A percentile compares a stretch with the other conserved stretches of the same genome.
Evolutionary conservation across 164 flowering plant species (phyloP).

Genomic region (Kalanchoe fedtschenkoi): DNA sequence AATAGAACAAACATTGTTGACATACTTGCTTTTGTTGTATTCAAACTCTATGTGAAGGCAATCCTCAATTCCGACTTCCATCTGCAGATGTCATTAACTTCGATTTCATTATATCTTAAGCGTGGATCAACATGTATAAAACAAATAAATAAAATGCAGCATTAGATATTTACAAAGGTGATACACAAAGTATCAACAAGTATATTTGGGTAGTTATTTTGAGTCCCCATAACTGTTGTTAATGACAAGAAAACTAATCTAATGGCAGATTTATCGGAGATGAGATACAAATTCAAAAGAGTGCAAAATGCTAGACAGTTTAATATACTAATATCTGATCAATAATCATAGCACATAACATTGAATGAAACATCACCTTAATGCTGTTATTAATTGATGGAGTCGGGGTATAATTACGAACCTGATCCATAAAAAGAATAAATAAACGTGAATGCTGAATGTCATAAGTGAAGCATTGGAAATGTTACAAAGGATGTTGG

Average conservation of each 20-base stretch:
- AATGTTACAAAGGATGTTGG: not conserved
- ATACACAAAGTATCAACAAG: too few species aligned
- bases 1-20: not conserved
- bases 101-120: not conserved
- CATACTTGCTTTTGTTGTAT: slow-evolving; percentile 94
- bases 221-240: too few species aligned
- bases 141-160: too few species aligned
- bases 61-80: slow-evolving; percentile 98
- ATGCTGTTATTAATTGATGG: slow-evolving; percentile 86
- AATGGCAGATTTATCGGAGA: too few species aligned
- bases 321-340: not conserved
- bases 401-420: slow-evolving; percentile 62
- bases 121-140: not conserved
- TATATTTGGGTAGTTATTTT: too few species aligned
- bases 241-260: too few species aligned
- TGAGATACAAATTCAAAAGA: not conserved
- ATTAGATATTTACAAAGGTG: too few species aligned
- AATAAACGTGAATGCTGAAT: not conserved
- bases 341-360: not conserved
- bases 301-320: not conserved
- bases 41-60: slow-evolving; percentile 95
- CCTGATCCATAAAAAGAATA: slow-evolving; percentile 37
- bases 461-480: not conserved
- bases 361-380: slow-evolving; percentile 47
- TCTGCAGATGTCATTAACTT: slow-evolving; percentile 32